Base-by-base conservation (phyloP, 2,329 filamentous ascomycete genomes). In the Paracoccidioides brasiliensis region DNA sequence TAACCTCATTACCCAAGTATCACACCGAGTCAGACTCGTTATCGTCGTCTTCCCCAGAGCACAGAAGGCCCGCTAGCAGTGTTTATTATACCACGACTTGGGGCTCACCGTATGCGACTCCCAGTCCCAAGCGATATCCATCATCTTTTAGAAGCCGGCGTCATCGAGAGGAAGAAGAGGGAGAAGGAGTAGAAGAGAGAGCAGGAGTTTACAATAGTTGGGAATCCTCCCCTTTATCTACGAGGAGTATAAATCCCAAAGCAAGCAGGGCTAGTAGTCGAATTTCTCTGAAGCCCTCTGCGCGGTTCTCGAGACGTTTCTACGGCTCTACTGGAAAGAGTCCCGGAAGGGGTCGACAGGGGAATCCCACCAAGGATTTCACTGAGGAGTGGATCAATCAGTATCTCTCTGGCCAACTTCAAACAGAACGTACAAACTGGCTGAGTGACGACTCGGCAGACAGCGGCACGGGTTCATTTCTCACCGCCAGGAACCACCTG, bases 331-430 rank as follows among this genome's bases (percentile, higher is more conserved):
- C 66, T 46, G 61, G 63, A 41, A 64, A 62, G 43, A 64, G 64
- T 30, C 61, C 65, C 15, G 58, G 56, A 43, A 30, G 52, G 45
- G 52, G 56, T 40, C 64, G 63, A 59, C 64, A 60, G 56, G 67
- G 64, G 33, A 69, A 67, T 51, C 69, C 71, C 1, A 71, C 72
- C 56, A 67, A 68, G 59, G 82, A 84, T 57, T 78, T 90, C 54
- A 89, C 86, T 0, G 85, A 90, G 69, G 86, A 90, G 74, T 91
- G 88, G 88, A 89, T 93, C 61, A 85, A 86, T 58, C 85, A 88
- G 59, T 88, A 90, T 66, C 83, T 88, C n/a, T 80, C 84, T n/a
- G 80, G 80, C 60, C 81, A 85, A 61, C 78, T 78, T 61, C 79
- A 82, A 62, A 80, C 79, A 37, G 87, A 93, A 67, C 81, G 82